Evolutionary conservation across 305 asterid species (phyloP), one percentile per base, ranked within the genome.

Genomic region (Petunia hybrid): DNA sequence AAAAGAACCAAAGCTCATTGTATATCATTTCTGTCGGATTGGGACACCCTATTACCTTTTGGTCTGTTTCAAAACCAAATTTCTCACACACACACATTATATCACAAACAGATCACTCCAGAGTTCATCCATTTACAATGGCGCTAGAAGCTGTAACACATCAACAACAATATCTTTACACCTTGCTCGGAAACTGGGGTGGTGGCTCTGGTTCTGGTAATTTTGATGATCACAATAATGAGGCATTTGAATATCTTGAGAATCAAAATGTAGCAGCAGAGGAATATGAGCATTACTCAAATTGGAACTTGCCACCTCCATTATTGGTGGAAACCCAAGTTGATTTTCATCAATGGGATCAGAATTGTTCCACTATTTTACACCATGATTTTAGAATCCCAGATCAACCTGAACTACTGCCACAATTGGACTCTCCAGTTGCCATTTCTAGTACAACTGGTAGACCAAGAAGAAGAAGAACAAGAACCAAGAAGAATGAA

Each of bases 71-170:
- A 48, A 3, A 48, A 36, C 1, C 14, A 69, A 16, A 43, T 0
- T 8, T 16, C 5, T 43, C 57, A 1, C 4, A 8, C 63, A 35
- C 63, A 57, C 22, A 57, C 4, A n/a, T 35, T 57, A 22, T 31
- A 1, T 45, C 22, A 39, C 43, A 68, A 68, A 14, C 62, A 57
- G 46, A 43, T n/a, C 6, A 56, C 1, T 68, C 53, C 40, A 59
- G 13, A 48, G 56, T 53, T 43, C 39, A 48, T 51, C 55, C 53
- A 68, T 42, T 41, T 66, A 83, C 3, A 74, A 85, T 87, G 90
- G 90, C 85, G 8, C 82, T 83, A n/a, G 82, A 85, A 83, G 84
- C 85, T 16, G 71, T 87, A 67, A 57, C 81, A 36, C 80, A 79
- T n/a, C 90, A 85, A 35, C 85, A 76, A 22, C 84, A 85, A 48